Conservation (phyloP, 352 stramenopile species). For the Phytophthora sp. region DNA sequence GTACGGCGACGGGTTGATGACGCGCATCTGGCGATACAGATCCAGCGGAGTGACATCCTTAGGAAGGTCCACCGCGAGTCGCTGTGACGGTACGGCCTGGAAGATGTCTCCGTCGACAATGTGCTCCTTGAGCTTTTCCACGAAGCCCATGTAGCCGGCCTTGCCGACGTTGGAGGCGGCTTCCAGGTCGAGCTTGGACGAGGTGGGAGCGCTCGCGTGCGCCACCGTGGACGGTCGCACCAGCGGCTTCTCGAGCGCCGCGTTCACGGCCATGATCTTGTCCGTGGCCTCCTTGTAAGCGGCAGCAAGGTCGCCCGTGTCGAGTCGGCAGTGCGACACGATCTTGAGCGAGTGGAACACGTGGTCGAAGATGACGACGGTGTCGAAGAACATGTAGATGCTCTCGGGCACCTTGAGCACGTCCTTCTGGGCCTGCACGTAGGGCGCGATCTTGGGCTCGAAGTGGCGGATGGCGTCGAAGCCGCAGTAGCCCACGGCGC, state of each 20-base stretch:
- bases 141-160: slow-evolving; percentile 87
- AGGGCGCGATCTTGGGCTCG: slow-evolving; percentile 82
- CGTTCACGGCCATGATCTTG: slow-evolving; percentile 75
- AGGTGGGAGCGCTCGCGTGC: slow-evolving; percentile 51
- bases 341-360: slow-evolving; percentile 92
- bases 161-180: slow-evolving; percentile 83
- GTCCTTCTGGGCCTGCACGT: slow-evolving; percentile 77
- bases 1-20: slow-evolving; percentile 90
- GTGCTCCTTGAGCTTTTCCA: slow-evolving; percentile 87
- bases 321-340: slow-evolving; percentile 80
- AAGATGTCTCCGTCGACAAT: slow-evolving; percentile 92
- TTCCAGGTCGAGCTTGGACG: slow-evolving; percentile 70
- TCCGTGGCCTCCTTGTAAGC: slow-evolving; percentile 77
- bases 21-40: slow-evolving; percentile 89
- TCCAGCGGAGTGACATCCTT: slow-evolving; percentile 75
- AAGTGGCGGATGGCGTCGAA: slow-evolving; percentile 92
- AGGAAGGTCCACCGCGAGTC: slow-evolving; percentile 71
- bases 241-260: slow-evolving; percentile 68
- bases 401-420: slow-evolving; percentile 86
- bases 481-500: slow-evolving; percentile 88
- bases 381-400: slow-evolving; percentile 93
- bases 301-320: slow-evolving; percentile 63
- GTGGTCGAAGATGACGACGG: slow-evolving; percentile 90
- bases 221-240: slow-evolving; percentile 59
- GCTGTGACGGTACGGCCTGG: slow-evolving; percentile 88